Conservation (phyloP, 495 filamentous ascomycete genomes). For the Penicillium arizonense region DNA sequence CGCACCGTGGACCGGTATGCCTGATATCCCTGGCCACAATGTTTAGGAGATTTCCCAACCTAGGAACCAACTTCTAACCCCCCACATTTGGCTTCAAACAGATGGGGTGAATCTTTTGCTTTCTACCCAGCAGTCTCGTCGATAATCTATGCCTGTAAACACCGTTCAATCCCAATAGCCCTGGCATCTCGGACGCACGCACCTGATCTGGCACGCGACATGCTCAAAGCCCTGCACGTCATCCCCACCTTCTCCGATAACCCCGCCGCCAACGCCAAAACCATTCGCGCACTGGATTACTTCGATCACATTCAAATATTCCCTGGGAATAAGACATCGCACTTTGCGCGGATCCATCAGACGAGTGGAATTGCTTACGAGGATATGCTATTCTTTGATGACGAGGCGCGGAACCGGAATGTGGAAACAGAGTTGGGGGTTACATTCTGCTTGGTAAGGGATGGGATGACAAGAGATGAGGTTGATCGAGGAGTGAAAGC, state of each 20-base stretch:
- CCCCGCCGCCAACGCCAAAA: constrained; percentile 33
- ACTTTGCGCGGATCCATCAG: constrained; percentile 72
- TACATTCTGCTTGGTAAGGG: constrained; percentile 74
- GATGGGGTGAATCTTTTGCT: constrained; percentile 71
- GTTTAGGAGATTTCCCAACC: neutral
- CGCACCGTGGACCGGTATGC: constrained; percentile 48
- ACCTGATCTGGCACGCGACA: constrained; percentile 75
- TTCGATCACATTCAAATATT: constrained; percentile 90
- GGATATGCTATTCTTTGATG: constrained; percentile 97
- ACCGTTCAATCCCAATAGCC: constrained; percentile 60
- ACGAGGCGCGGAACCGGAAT: constrained; percentile 83
- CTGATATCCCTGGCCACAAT: neutral
- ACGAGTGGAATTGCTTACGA: constrained; percentile 60
- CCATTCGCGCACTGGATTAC: constrained; percentile 62
- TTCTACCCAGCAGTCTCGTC: constrained; percentile 79
- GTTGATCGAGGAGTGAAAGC: constrained; percentile 75
- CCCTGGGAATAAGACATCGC: constrained; percentile 79
- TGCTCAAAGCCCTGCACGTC: constrained; percentile 73
- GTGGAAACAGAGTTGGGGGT: constrained; percentile 80
- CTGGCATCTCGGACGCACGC: constrained; percentile 81
- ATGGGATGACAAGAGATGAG: constrained; percentile 77
- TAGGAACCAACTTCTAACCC: constrained; percentile 4
- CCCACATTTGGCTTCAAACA: constrained; percentile 16
- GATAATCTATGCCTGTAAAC: constrained; percentile 63
- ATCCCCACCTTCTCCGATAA: constrained; percentile 49